These are phyloP conservation scores for Gonapodya sp. DNA, from an alignment of 192 early-diverging fungal genomes.

Conservation along the genomic window DNA sequence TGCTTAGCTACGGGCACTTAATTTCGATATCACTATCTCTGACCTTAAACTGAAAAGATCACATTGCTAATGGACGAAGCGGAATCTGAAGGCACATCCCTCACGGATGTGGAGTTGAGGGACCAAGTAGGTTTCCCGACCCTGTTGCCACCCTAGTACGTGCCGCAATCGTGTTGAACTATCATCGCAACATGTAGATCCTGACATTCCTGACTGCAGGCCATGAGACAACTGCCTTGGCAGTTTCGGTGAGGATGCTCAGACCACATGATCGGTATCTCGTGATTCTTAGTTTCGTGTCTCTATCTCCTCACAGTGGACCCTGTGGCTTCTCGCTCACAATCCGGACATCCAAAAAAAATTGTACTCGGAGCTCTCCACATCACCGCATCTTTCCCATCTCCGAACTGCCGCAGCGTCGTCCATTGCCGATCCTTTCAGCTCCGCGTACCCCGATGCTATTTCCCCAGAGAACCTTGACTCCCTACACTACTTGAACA, in stretches of 20 bases:
- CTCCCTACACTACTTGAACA: constrained; percentile 33
- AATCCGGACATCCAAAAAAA: constrained; percentile 29
- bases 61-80: constrained; percentile 2
- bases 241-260: constrained; percentile 16
- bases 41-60: neutral
- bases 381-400: constrained; percentile 22
- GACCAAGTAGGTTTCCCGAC: no score
- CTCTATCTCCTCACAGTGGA: constrained; percentile 22
- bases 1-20: no score
- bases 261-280: neutral
- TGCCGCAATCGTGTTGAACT: no score
- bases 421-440: constrained; percentile 23
- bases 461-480: constrained; percentile 38
- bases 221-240: constrained; percentile 43
- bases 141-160: no score
- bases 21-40: neutral
- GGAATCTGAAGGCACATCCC: constrained; percentile 16
- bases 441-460: constrained; percentile 16
- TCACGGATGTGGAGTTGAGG: constrained; percentile 34
- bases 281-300: neutral
- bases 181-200: constrained; percentile 17
- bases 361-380: constrained; percentile 34
- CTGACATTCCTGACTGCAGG: constrained; percentile 49
- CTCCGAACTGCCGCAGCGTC: constrained; percentile 20
- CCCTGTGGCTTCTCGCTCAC: constrained; percentile 35